A percentile compares a stretch with the other conserved stretches of the same genome.
phyloP scores from a whole-genome alignment of 139 green algal genomes.

The Coelastrella sp. region DNA sequence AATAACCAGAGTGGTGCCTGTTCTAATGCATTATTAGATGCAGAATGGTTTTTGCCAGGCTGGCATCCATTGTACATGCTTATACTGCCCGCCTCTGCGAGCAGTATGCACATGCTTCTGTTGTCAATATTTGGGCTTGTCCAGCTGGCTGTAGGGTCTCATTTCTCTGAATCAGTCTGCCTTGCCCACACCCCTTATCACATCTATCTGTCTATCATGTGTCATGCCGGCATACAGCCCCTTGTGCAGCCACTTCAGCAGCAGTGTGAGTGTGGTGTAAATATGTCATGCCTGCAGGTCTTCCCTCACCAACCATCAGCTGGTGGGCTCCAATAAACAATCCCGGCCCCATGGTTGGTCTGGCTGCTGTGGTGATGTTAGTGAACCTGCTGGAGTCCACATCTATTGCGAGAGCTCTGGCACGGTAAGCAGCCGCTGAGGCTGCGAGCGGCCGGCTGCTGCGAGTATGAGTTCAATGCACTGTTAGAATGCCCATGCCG shows the following conservation, averaged over 20 bases:
- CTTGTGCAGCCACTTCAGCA: no score
- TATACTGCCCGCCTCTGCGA: no score
- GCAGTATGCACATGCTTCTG: no score
- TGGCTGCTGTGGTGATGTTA: slow-evolving; percentile 62
- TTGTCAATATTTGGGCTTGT: no score
- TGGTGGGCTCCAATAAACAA: slow-evolving; percentile 59
- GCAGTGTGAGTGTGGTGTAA: no score
- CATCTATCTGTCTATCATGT: no score
- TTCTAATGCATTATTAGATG: not conserved
- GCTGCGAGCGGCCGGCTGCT: not conserved
- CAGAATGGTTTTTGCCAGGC: not conserved
- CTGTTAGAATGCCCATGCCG: no score
- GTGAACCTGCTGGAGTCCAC: slow-evolving; percentile 90
- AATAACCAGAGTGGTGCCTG: not conserved
- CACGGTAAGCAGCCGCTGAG: slow-evolving; percentile 29
- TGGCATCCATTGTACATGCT: not conserved
- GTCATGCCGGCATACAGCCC: no score
- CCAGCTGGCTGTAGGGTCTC: no score
- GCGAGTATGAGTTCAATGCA: not conserved
- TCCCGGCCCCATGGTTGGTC: slow-evolving; percentile 40
- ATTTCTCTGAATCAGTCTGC: no score
- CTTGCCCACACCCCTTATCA: no score
- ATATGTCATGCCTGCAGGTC: slow-evolving; percentile 29
- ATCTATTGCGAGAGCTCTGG: slow-evolving; percentile 84
- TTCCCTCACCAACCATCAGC: slow-evolving; percentile 49